Conservation (phyloP, 495 filamentous ascomycete species). For the Trichoderma virens region DNA sequence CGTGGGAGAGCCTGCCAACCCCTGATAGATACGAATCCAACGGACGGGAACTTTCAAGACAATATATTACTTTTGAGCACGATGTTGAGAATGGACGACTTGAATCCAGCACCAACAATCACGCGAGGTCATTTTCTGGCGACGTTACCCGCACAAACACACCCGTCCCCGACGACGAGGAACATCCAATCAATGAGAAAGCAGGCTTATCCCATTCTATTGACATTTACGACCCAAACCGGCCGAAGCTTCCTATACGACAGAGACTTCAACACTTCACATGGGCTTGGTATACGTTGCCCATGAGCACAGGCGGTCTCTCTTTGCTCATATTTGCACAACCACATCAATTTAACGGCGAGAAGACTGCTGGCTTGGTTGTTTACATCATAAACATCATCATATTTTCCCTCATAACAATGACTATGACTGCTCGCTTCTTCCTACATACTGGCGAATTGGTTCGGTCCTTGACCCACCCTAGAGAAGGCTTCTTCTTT, state of each 20-base stretch:
- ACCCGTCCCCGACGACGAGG: not conserved
- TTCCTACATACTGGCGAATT: slow-evolving; percentile 42
- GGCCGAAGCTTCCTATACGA: slow-evolving; percentile 22
- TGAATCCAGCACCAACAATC: not conserved
- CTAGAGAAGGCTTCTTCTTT: slow-evolving; percentile 59
- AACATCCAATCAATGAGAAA: not conserved
- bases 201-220: too few species aligned
- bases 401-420: slow-evolving; percentile 47
- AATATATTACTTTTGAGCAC: not conserved
- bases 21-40: not conserved
- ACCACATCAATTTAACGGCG: slow-evolving; percentile 51
- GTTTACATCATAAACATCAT: slow-evolving; percentile 57
- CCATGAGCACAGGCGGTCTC: slow-evolving; percentile 58
- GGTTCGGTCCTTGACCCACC: slow-evolving; percentile 49
- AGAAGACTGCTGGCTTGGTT: slow-evolving; percentile 49
- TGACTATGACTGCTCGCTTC: slow-evolving; percentile 50
- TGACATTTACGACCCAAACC: not conserved
- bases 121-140: not conserved
- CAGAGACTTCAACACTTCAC: slow-evolving; percentile 57
- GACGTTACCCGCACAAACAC: not conserved
- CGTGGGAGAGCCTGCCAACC: not conserved
- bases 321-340: slow-evolving; percentile 51
- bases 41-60: not conserved
- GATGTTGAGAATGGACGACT: not conserved
- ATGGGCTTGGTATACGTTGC: slow-evolving; percentile 63